A percentile compares a stretch with the other conserved stretches of the same genome.
These are phyloP conservation scores for Heterobasidion irregulare DNA, from an alignment of 1,284 basidiomycete genomes.

Conservation along the genomic window DNA sequence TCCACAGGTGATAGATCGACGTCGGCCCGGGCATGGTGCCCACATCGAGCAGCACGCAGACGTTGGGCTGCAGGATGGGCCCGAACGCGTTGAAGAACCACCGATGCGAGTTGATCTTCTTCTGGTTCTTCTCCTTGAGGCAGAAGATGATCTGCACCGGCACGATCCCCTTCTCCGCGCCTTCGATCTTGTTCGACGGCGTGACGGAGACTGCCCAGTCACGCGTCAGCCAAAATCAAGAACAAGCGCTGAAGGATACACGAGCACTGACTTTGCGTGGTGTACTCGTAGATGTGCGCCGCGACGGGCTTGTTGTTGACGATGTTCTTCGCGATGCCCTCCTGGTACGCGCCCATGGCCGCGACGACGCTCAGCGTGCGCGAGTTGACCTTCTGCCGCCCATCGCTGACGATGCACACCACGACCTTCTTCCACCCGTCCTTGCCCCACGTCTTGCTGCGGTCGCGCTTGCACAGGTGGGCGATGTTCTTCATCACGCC, in stretches of 20 bases:
- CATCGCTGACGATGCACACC: slow-evolving; percentile 93
- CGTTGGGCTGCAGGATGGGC: slow-evolving; percentile 72
- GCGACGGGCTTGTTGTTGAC: slow-evolving; percentile 86
- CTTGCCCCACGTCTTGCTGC: slow-evolving; percentile 92
- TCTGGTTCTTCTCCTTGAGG: slow-evolving; percentile 92
- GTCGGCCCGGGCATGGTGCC: slow-evolving; percentile 84
- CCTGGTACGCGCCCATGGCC: slow-evolving; percentile 72
- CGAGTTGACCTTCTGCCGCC: slow-evolving; percentile 87
- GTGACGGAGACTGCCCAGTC: background rate
- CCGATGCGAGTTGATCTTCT: slow-evolving; percentile 93
- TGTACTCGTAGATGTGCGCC: slow-evolving; percentile 95
- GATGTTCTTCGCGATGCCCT: slow-evolving; percentile 83
- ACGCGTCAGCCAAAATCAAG: slow-evolving; percentile 9
- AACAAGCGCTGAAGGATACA: slow-evolving; percentile 73
- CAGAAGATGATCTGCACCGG: slow-evolving; percentile 90
- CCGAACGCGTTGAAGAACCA: slow-evolving; percentile 96
- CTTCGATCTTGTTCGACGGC: slow-evolving; percentile 4
- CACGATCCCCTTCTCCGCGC: slow-evolving; percentile 88
- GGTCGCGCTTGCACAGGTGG: slow-evolving; percentile 88
- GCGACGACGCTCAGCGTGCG: slow-evolving; percentile 91
- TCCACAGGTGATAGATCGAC: slow-evolving; percentile 91
- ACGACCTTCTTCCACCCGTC: slow-evolving; percentile 99
- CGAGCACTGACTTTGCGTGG: slow-evolving; percentile 34
- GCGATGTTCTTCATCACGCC: slow-evolving; percentile 89
- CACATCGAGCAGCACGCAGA: slow-evolving; percentile 88